Evolutionary conservation across 208 protist genomes (phyloP).

Genomic region (Trypanosoma boissoni): DNA sequence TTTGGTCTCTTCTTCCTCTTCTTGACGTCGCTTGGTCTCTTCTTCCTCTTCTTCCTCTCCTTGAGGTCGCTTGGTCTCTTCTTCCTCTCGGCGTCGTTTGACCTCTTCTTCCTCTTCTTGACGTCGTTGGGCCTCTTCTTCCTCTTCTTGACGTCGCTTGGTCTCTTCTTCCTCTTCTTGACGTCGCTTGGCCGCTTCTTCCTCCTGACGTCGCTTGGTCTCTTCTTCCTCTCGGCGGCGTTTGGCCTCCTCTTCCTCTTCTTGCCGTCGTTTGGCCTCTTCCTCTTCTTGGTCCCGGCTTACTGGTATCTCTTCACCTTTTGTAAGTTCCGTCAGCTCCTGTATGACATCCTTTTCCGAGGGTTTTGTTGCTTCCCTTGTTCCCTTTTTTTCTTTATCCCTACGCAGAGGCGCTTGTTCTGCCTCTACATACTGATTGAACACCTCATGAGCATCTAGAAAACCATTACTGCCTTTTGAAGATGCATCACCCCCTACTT

Average conservation of each 20-base stretch:
- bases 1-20: not conserved
- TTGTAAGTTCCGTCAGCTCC: not conserved
- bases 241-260: not conserved
- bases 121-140: too few relatives aligned
- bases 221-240: not conserved
- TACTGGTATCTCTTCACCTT: not conserved
- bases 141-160: too few relatives aligned
- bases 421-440: too few relatives aligned
- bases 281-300: not conserved
- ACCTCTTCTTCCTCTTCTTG: too few relatives aligned
- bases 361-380: not conserved
- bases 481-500: too few relatives aligned
- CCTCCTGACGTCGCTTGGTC: not conserved
- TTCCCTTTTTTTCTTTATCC: conserved; percentile 7
- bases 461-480: too few relatives aligned
- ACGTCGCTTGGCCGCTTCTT: not conserved
- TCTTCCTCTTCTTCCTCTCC: too few relatives aligned
- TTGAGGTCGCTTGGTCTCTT: too few relatives aligned
- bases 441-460: too few relatives aligned
- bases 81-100: too few relatives aligned
- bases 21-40: too few relatives aligned
- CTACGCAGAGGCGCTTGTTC: too few relatives aligned
- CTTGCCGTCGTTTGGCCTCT: not conserved
- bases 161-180: not conserved
- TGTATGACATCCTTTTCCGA: not conserved